phyloP scores from a whole-genome alignment of 192 early-diverging fungal species.

The Coemansia sp. region DNA sequence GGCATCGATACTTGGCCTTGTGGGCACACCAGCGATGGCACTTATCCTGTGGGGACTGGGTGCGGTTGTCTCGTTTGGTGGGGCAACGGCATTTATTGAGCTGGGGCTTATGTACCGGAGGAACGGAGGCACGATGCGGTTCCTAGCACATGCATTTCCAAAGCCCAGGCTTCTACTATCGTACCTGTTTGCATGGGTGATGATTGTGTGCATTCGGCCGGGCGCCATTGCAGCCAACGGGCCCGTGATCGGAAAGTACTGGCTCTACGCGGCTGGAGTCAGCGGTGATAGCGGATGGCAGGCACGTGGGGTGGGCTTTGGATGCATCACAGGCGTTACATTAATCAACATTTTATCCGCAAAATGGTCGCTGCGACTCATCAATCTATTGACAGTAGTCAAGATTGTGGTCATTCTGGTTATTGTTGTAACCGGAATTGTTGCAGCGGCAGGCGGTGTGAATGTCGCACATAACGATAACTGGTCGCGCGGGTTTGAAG shows the following conservation, averaged over 20 bases:
- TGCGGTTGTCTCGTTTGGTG: constrained; percentile 73
- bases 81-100: constrained; percentile 87
- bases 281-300: constrained; percentile 41
- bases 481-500: constrained; percentile 64
- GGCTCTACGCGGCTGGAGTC: constrained; percentile 53
- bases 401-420: constrained; percentile 69
- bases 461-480: constrained; percentile 25
- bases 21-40: constrained; percentile 67
- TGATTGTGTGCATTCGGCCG: constrained; percentile 57
- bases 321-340: constrained; percentile 60
- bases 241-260: constrained; percentile 57
- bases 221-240: constrained; percentile 56
- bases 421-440: constrained; percentile 67
- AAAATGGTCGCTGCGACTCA: constrained; percentile 63
- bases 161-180: constrained; percentile 53
- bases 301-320: constrained; percentile 57
- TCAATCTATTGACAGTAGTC: constrained; percentile 69
- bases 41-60: constrained; percentile 75
- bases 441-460: constrained; percentile 61
- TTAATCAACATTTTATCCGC: constrained; percentile 68
- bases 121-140: constrained; percentile 88
- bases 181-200: constrained; percentile 57
- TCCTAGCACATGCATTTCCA: constrained; percentile 69
- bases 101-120: constrained; percentile 81
- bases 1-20: constrained; percentile 62